Evolutionary conservation across 1,284 basidiomycete genomes (phyloP), one percentile per base, ranked within the genome.

Genomic region (Trametes polyzona): DNA sequence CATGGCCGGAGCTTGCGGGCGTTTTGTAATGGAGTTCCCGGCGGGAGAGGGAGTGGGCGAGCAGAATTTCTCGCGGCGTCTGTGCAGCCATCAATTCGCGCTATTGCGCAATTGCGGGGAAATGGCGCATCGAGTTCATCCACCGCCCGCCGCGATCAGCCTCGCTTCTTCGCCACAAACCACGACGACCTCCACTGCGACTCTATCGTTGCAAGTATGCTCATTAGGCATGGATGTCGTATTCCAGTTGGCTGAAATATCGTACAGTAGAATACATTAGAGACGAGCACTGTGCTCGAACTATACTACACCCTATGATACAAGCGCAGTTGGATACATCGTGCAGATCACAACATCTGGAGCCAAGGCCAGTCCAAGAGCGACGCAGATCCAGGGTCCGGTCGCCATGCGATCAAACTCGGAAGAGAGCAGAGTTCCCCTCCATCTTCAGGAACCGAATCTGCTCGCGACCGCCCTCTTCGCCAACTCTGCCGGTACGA

Each of bases 381-480:
- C 43, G 29, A 32, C 14, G 43, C 27, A 19, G 2, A 46, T 23
- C 27, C 27, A 19, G 16, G 14, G 30, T 23, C 26, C 10, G 12
- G 5, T 39, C 35, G 29, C 26, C 30, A 32, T 43, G 35, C n/a
- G 24, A 29, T 55, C 46, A 61, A 17, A 42, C 35, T 11, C 55
- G 56, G 55, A 61, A 61, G 17, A 61, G 52, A 16, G 55, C 59
- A 12, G 49, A 39, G 49, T 61, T 58, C 4, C 59, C 59, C 46
- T 61, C 59, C 41, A 61, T 44, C 52, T 58, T 61, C 35, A 61
- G 44, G 44, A 61, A 61, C 47, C 59, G 52, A 26, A 61, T 58
- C 39, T 47, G 52, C 39, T 58, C 47, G 26, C 52, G 52, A 33
- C 55, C 55, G 12, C 35, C 11, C 17, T 50, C 24, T 44, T 60